Conservation (phyloP, 73 alveolate genomes). For the Tetrahymena elliotti region DNA sequence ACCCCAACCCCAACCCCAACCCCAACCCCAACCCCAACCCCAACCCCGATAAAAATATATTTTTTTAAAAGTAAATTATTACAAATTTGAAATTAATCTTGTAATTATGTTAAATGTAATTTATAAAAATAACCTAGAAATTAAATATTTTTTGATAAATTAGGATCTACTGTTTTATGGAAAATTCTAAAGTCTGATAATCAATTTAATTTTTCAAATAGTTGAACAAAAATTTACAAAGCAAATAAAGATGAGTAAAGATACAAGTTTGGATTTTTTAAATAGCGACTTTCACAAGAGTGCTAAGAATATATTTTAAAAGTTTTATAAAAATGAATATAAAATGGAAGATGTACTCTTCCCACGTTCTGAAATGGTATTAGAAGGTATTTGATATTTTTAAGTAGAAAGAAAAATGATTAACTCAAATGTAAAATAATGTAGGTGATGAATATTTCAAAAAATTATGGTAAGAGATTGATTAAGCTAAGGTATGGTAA, state of each 20-base stretch:
- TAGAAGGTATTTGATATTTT: background rate
- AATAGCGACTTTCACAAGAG: background rate
- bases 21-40: conserved; percentile 7
- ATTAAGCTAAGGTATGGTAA: background rate
- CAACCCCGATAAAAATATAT: background rate
- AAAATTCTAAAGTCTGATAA: background rate
- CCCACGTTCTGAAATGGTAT: background rate
- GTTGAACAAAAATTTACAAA: background rate
- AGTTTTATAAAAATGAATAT: background rate
- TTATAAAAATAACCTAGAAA: background rate
- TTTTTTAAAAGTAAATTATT: background rate
- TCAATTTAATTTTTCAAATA: background rate
- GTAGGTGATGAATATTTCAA: background rate
- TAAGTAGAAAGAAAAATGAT: background rate
- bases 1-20: conserved; percentile 3
- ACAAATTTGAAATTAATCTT: background rate
- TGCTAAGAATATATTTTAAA: background rate
- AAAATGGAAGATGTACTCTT: background rate
- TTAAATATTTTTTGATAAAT: background rate
- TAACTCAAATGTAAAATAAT: background rate
- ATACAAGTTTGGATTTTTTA: background rate
- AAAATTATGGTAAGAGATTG: background rate
- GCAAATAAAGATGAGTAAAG: background rate
- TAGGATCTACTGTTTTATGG: background rate
- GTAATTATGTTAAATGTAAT: too few species aligned